Evolutionary conservation across 306 rosid species (phyloP), one percentile per base, ranked within the genome.

Genomic region (Malus sylvestris): DNA sequence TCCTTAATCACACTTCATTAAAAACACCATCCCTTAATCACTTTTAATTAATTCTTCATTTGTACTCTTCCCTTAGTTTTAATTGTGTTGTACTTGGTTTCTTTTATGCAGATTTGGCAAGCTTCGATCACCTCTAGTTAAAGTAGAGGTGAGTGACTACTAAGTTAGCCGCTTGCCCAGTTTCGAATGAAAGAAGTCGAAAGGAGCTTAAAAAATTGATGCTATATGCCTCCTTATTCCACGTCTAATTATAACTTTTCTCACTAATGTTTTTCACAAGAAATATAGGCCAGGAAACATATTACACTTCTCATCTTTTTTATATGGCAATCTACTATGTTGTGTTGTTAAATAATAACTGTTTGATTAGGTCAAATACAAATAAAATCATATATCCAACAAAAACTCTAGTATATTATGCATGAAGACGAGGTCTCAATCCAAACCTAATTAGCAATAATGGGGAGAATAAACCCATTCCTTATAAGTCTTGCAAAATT

Each of bases 121-220:
- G 60, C 61, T 29, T 62, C 18, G 58, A 78, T 61, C 30, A 33
- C 58, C 70, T 63, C 82, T 90, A 25, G 81, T 35, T 35, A 7
- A 75, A 82, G 70, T 27, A 7, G 68, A 9, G 58, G 87, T 79
- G 79, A 68, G 86, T 77, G 79, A 68, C 22, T 9, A 1, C 20
- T 15, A 44, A 6, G 18, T 32, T 27, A 82, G 79, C 45, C 69
- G 70, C 68, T 79, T 78, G 68, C 71, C 60, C 51, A 69, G 79
- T 78, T 83, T 83, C 76, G 84, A 86, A 66, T 66, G 27, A 64
- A 64, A 66, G 27, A 66, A 66, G 70, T 66, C 70, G 4, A 66
- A 66, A 66, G 55, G 70, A 38, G 49, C 18, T 20, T 66, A 66
- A 66, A 40, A 11, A 66, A 2, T 33, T 66, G 4, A 35, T 35